Conservation (phyloP, 345 rosid species). For the Chamaenerion angustifolium region DNA sequence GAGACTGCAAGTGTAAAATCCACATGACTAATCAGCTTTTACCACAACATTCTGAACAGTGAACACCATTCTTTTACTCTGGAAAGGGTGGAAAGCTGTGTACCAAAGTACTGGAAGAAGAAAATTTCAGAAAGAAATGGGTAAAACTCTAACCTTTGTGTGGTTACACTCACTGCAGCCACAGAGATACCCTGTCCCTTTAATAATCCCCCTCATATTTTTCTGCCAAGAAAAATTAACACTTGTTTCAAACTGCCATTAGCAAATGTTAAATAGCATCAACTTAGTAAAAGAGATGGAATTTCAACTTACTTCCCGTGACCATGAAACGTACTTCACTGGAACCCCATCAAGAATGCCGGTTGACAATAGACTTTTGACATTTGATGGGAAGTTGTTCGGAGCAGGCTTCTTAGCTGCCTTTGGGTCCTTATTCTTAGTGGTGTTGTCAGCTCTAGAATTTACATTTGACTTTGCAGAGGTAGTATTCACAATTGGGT, state of each 20-base stretch:
- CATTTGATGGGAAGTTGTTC: conserved; percentile 36
- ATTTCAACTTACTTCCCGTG: conserved; percentile 27
- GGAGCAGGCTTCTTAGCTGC: conserved; percentile 17
- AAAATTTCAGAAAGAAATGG: background rate
- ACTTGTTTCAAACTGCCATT: background rate
- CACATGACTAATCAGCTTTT: too few relatives aligned
- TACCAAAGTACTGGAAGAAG: background rate
- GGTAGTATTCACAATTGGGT: conserved; percentile 3
- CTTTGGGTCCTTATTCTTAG: conserved; percentile 16
- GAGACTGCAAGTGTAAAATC: conserved; percentile 20
- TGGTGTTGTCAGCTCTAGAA: conserved; percentile 4
- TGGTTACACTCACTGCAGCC: conserved; percentile 39
- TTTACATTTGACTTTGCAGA: conserved; percentile 8
- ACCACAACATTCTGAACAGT: background rate
- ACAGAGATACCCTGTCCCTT: conserved; percentile 35
- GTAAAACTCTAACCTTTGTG: background rate
- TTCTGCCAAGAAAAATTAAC: conserved; percentile 15
- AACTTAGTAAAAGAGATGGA: background rate
- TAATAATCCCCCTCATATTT: conserved; percentile 27
- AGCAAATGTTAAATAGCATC: background rate
- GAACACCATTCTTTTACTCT: background rate
- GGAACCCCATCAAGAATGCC: conserved; percentile 50
- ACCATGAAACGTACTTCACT: conserved; percentile 50
- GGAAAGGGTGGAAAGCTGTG: too few relatives aligned
- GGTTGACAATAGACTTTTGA: conserved; percentile 41